A percentile compares a stretch with the other conserved stretches of the same genome.
Evolutionary conservation across 106 monocot species (phyloP).

Genomic region (Amphibolis antarctica): DNA sequence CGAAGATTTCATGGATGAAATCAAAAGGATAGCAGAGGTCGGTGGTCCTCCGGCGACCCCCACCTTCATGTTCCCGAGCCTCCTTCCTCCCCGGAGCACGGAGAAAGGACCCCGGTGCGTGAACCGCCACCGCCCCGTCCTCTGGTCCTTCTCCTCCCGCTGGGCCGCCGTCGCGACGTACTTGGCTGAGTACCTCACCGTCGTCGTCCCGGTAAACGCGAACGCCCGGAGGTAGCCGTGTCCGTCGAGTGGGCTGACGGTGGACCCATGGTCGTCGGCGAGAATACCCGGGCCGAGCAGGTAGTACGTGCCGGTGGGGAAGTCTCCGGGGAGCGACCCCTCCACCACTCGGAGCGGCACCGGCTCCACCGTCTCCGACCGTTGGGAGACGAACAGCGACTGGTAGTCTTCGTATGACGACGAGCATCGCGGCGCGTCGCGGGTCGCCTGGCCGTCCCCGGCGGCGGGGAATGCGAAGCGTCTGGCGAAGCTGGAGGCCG

Average conservation of each 20-base stretch:
- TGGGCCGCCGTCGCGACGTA: conserved; percentile 63
- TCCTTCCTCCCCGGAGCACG: conserved; percentile 45
- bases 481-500: too few species aligned
- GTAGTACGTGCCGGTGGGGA: conserved; percentile 52
- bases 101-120: conserved; percentile 87
- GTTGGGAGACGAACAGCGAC: conserved; percentile 73
- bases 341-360: conserved; percentile 24
- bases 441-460: too few species aligned
- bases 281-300: conserved; percentile 73
- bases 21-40: too few species aligned
- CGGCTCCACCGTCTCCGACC: conserved; percentile 36
- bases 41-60: too few species aligned
- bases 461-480: too few species aligned
- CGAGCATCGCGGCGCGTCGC: not conserved
- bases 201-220: conserved; percentile 20
- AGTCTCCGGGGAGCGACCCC: conserved; percentile 42
- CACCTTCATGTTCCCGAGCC: conserved; percentile 72
- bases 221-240: conserved; percentile 92
- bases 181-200: conserved; percentile 46
- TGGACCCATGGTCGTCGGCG: conserved; percentile 81
- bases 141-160: conserved; percentile 39
- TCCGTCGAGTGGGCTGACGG: conserved; percentile 83
- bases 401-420: conserved; percentile 76
- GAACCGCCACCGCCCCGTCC: conserved; percentile 45
- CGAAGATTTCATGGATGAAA: too few species aligned